Base-by-base conservation (phyloP, 768 basidiomycete species). In the Mycena rosella region DNA sequence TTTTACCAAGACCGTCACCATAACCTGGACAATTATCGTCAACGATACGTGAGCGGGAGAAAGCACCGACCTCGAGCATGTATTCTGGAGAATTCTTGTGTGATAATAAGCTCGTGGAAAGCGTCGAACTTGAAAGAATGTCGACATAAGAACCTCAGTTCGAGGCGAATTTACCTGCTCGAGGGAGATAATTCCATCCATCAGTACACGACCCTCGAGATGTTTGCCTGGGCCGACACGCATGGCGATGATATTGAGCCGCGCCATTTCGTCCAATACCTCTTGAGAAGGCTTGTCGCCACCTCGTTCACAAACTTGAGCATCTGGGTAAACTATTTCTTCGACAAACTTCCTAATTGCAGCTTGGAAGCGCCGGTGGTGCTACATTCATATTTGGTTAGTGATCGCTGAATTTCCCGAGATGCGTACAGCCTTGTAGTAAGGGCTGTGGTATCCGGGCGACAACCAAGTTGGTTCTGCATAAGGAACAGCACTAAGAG, bases 181-280 rank as follows among this genome's bases (percentile, higher is more conserved):
- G 8, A 95, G 91, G 69, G 88, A 88, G 45, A 96, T 90, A 27
- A 91, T 74, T 5, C 95, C 96, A 58, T 87, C 89, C 86, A 96
- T 91, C 27, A 99, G 82, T 34, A 84, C 87, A 24, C 88, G 83
- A 9, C 95, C 95, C 77, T 93, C 86, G 26, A 98, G 84, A 73
- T 98, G 96, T 77, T 93, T 93, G 29, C 95, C 96, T 26, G 96
- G 96, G 18, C 97, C 97, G 80, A 96, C 84, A 22, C 94, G 89
- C 96, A 98, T 97, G 17, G 94, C 93, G 75, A 95, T 93, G 22
- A 98, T 61, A 73, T 95, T 90, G 32, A 87, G 58, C 56, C 89
- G 89, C 18, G 88, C 87, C 88, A 92, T 88, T 73, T 86, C 84
- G 67, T 89, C 84, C 40, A 91, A 79, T 32, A 92, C 84, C 59